Base-by-base conservation (phyloP, 352 stramenopile genomes). In the Pythium dissotocum region DNA sequence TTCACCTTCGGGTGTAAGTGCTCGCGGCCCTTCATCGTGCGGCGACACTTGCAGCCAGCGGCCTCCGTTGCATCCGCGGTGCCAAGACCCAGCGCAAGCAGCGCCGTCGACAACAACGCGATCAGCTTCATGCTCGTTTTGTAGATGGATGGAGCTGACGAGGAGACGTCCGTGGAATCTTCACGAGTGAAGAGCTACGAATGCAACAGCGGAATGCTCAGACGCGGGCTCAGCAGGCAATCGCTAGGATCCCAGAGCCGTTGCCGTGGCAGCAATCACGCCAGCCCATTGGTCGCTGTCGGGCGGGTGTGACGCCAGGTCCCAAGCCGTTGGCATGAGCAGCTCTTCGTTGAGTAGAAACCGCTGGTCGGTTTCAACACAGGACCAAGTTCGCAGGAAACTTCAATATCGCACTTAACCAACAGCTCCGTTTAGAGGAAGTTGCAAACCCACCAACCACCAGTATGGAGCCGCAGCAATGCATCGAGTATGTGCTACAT, bases 11-110 rank as follows among this genome's bases (percentile, higher is more conserved):
- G 72, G 63, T 83, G 76, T 46, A 83, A 54, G 58, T 83, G 71
- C 61, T 85, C 72, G 56, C 78, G 80, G 24, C 58, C 63, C 38
- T 76, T 77, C 56, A 79, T 82, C 38, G 77, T 85, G 42, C 77
- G 77, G 55, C 79, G 82, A 73, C 85, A 93, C 12, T 64, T 69
- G 63, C 83, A 90, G 21, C 67, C 72, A 2, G 21, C 26, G 18
- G 66, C 46, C 3, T 46, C 58, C 7, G 65, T 32, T 0, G 62
- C 32, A 2, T 24, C 35, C 12, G 65, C 10, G 1, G 63, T 54
- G 28, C 18, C 28, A 0, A 58, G 14, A n/a, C 9, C n/a, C 10
- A 58, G 12, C 14, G 59, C 53, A 32, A 63, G 35, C 36, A 57
- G 13, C 18, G 54, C 10, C 2, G 60, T 30, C 13, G 28, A 59